Percentiles rank a stretch among this genome's conserved stretches.
phyloP scores from a whole-genome alignment of 306 rosid species.

The Astragalus glycyphyllos region DNA sequence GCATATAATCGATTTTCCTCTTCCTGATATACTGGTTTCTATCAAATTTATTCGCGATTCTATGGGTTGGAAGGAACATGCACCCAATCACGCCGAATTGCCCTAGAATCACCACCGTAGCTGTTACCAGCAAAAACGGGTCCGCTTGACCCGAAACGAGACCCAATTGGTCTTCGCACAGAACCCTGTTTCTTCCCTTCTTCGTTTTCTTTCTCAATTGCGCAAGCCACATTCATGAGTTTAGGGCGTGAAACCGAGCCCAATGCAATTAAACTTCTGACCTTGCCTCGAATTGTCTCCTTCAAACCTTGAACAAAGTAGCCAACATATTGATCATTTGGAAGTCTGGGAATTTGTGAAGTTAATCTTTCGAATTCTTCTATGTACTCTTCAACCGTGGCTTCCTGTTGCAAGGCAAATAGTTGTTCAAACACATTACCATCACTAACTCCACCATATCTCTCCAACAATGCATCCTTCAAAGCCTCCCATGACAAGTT shows the following conservation, averaged over 20 bases:
- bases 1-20: too few species aligned
- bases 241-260: background rate
- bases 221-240: background rate
- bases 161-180: too few species aligned
- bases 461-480: background rate
- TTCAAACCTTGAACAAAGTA: background rate
- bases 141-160: too few species aligned
- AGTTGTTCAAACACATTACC: background rate
- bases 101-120: too few species aligned
- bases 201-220: too few species aligned
- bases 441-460: background rate
- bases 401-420: background rate
- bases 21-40: too few species aligned
- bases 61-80: too few species aligned
- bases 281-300: background rate
- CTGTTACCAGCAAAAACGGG: too few species aligned
- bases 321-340: background rate
- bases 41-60: too few species aligned
- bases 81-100: too few species aligned
- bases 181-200: too few species aligned
- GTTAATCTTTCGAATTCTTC: background rate
- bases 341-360: background rate
- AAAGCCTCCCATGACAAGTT: background rate
- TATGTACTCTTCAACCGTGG: background rate
- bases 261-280: background rate